Base-by-base conservation (phyloP, 306 rosid genomes). In the Rosa rugosa region DNA sequence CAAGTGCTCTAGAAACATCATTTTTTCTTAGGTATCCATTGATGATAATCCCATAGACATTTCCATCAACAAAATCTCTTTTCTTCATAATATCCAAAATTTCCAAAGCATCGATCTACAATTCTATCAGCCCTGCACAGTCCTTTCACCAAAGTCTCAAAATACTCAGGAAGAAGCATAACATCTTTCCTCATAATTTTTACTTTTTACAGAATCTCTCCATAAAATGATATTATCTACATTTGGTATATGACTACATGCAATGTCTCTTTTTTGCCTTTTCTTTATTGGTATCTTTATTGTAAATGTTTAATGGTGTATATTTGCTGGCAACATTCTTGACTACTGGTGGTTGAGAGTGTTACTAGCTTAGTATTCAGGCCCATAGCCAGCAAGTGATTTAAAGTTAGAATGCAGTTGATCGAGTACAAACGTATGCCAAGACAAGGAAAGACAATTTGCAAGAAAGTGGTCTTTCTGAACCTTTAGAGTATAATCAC, bases 61-160 rank as follows among this genome's bases (percentile, higher is more conserved):
- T 86, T 31, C 82, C 91, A 72, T 84, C 86, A 83, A 88, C 83
- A 72, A 79, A 56, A 23, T 80, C 79, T 80, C 60, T 84, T 75
- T 80, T 91, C 79, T 85, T 85, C 93, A 89, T 88, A 74, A 95
- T 92, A 46, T 91, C 86, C 54, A 92, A 80, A 72, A 92, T 88
- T 81, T 91, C 95, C 81, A 86, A 80, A 79, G 93, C 93, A 25
- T 25, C 27, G 27, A 18, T 92, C 99, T 34, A 70, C 74, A 54
- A 90, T 82, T 85, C 91, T 85, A 25, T 83, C 89, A 40, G 90
- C 88, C 75, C 87, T 90, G 81, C 96, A 91, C 71, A 95, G 82
- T 62, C 99, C 99, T 87, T 84, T 90, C 54, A 91, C 84, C 79
- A 95, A 85, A 73, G 84, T 88, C 89, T 84, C 90, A 78, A 91